Conservation (phyloP, 768 basidiomycete species). For the Nidularia sp. region DNA sequence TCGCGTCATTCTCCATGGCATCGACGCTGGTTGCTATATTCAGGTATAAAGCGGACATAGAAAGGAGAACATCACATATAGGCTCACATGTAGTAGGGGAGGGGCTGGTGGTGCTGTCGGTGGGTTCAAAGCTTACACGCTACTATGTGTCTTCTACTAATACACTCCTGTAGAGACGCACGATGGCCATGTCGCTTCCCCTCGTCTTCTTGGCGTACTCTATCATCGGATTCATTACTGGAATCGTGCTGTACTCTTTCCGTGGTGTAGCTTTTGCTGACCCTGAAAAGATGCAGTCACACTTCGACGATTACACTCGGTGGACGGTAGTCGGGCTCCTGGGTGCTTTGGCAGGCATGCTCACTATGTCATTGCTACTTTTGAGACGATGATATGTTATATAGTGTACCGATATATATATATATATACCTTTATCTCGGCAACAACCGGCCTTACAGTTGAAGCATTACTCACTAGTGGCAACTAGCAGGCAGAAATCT, state of each 20-base stretch:
- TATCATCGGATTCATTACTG: constrained; percentile 63
- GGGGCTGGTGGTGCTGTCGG: constrained; percentile 46
- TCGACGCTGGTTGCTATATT: constrained; percentile 69
- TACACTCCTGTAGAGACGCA: constrained; percentile 39
- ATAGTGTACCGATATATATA: too few relatives aligned
- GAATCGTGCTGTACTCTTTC: constrained; percentile 63
- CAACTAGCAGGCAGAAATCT: too few relatives aligned
- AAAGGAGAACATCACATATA: constrained; percentile 40
- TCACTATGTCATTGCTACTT: constrained; percentile 48
- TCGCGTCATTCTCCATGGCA: constrained; percentile 66
- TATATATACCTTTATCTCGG: too few relatives aligned
- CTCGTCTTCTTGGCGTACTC: constrained; percentile 72
- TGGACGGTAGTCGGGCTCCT: constrained; percentile 62
- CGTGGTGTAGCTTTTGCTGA: constrained; percentile 41
- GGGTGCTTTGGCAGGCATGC: constrained; percentile 59
- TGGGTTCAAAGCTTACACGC: constrained; percentile 16
- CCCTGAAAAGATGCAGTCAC: constrained; percentile 27
- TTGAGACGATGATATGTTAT: constrained; percentile 8
- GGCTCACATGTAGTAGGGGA: too few relatives aligned
- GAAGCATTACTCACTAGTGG: too few relatives aligned
- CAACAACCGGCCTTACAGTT: too few relatives aligned
- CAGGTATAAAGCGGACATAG: constrained; percentile 64
- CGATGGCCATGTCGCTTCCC: constrained; percentile 66
- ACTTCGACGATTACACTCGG: constrained; percentile 56
- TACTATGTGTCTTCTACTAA: neutral